Conservation (phyloP, 495 filamentous ascomycete genomes). For the Amniculicola lignicola region DNA sequence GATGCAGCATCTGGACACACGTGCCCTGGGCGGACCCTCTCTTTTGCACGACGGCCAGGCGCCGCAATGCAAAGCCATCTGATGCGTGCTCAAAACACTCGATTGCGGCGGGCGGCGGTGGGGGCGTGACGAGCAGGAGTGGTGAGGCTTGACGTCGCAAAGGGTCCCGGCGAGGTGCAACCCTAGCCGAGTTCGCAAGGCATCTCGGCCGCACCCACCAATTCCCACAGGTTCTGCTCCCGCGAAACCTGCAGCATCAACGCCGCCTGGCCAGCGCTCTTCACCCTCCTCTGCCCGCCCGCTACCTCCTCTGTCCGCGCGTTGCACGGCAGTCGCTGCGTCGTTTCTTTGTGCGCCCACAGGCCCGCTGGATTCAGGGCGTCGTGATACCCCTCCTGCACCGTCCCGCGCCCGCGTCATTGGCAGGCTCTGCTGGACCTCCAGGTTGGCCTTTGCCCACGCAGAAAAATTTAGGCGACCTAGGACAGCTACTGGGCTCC, state of each 20-base stretch:
- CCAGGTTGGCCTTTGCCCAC: constrained; percentile 11
- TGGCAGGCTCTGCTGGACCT: constrained; percentile 13
- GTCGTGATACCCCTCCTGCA: constrained; percentile 25
- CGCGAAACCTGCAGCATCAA: neutral
- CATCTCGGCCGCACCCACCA: no score
- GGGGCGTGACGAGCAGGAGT: neutral
- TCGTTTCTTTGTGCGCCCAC: constrained; percentile 3
- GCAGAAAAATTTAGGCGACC: constrained; percentile 16
- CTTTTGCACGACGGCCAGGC: neutral
- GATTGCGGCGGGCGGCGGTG: neutral
- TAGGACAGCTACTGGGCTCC: neutral
- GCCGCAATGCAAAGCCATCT: neutral
- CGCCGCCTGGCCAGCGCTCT: neutral
- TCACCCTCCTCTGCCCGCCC: neutral
- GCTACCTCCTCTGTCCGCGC: neutral
- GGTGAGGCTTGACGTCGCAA: neutral
- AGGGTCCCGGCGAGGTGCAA: neutral
- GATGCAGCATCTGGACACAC: neutral
- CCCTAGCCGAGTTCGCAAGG: no score
- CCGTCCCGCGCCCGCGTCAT: constrained; percentile 32
- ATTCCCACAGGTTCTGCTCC: constrained; percentile 1
- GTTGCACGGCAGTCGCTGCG: constrained; percentile 23
- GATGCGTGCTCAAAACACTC: neutral
- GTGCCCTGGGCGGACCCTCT: neutral
- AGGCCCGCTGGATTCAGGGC: constrained; percentile 1